Base-by-base conservation (phyloP, 2,329 filamentous ascomycete genomes). In the Thermoascus crustaceus region DNA sequence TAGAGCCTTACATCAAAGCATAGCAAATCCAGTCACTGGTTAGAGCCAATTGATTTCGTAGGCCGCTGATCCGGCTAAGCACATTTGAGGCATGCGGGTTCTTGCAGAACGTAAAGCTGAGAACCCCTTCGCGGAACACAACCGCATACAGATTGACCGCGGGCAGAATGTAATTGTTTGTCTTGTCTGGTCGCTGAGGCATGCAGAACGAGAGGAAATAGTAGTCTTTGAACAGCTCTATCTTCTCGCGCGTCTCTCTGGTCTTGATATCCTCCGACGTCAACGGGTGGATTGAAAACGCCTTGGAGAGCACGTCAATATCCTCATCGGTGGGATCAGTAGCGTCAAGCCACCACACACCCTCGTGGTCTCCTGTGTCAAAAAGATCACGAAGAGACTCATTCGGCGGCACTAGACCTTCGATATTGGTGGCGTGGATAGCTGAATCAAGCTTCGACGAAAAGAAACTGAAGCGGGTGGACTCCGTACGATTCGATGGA, bases 21-120 rank as follows among this genome's bases (percentile, higher is more conserved):
- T 96, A 96, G 67, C 88, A 95, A 49, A 95, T 89, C 87, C 89
- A 96, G 64, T 96, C 89, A 48, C 86, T 86, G 53, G 85, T 93
- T 30, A 95, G 71, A 42, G 85, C 80, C 51, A 95, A 80, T 53
- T 94, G 94, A 53, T 95, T 89, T 55, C 91, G 86, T 34, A 95
- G 71, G 46, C 85, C 80, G 10, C 83, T 80, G 50, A 96, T 95
- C 54, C 89, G 79, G 66, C 82, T 85, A 45, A 87, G 79, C n/a
- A 95, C 88, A 43, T 89, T 83, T 19, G 78, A 75, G 6, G 86
- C 83, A 57, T 95, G 88, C 2, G 78, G 76, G 52, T 89, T 93
- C 16, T 78, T 79, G 32, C 76, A 76, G 58, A 91, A 94, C 46
- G 85, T 91, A 67, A 95, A 95, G 54, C 85, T 94, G 35, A 96